phyloP scores from a whole-genome alignment of 306 rosid genomes.

The Mimosa pudica region DNA sequence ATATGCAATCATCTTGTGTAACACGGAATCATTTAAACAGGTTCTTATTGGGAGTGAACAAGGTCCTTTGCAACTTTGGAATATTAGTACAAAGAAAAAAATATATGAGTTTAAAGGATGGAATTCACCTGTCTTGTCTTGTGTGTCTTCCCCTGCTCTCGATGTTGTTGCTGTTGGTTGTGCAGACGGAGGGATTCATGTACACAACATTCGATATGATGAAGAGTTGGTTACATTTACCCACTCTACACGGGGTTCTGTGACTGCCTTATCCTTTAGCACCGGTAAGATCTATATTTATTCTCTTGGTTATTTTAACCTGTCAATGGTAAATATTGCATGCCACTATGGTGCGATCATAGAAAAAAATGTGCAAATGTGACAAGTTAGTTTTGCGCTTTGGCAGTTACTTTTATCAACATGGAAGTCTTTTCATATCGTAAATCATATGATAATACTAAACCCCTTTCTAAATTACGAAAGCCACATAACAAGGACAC shows the following conservation, averaged over 20 bases:
- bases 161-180: slow-evolving; percentile 95
- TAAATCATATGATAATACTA: neutral
- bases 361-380: neutral
- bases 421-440: neutral
- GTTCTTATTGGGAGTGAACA: slow-evolving; percentile 84
- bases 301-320: neutral
- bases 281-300: slow-evolving; percentile 53
- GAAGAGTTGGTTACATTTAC: slow-evolving; percentile 77
- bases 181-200: slow-evolving; percentile 80
- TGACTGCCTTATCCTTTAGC: slow-evolving; percentile 86
- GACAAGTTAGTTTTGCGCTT: neutral
- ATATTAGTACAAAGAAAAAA: slow-evolving; percentile 77
- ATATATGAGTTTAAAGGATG: slow-evolving; percentile 90
- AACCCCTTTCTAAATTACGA: neutral
- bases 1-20: neutral
- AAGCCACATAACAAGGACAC: neutral
- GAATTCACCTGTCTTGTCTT: slow-evolving; percentile 72
- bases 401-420: neutral
- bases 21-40: slow-evolving; percentile 48
- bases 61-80: slow-evolving; percentile 94
- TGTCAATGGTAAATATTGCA: neutral
- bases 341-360: neutral
- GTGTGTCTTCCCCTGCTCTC: slow-evolving; percentile 88
- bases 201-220: slow-evolving; percentile 78
- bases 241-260: slow-evolving; percentile 92